A percentile compares a stretch with the other conserved stretches of the same genome.
phyloP scores from a whole-genome alignment of 345 rosid species.

The Arabis alpina region DNA sequence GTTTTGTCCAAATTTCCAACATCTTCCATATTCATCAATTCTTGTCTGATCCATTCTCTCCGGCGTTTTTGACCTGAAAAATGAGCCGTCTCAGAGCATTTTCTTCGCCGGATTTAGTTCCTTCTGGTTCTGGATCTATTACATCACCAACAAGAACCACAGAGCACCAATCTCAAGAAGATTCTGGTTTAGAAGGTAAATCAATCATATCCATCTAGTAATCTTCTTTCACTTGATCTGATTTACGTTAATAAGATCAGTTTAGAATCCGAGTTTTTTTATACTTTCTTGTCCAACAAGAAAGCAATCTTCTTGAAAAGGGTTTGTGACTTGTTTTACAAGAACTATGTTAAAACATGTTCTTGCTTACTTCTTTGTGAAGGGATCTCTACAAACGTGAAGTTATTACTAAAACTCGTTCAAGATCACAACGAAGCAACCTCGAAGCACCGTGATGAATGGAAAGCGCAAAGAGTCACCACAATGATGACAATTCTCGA shows the following conservation, averaged over 20 bases:
- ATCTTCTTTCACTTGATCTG: background rate
- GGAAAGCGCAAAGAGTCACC: conserved; percentile 59
- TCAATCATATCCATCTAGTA: background rate
- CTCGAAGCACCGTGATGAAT: conserved; percentile 50
- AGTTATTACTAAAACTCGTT: conserved; percentile 68
- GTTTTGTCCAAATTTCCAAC: conserved; percentile 28
- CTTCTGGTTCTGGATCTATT: conserved; percentile 28
- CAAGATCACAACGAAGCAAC: conserved; percentile 74
- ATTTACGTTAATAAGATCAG: background rate
- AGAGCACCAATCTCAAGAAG: conserved; percentile 40
- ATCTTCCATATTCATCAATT: background rate
- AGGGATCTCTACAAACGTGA: conserved; percentile 68
- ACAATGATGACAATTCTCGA: conserved; percentile 79
- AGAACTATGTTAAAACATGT: conserved; percentile 2
- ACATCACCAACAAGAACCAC: conserved; percentile 29
- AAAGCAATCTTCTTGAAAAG: background rate
- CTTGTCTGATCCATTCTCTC: conserved; percentile 24
- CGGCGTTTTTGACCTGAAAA: conserved; percentile 15
- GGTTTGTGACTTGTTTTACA: conserved; percentile 10
- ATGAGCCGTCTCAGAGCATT: conserved; percentile 45
- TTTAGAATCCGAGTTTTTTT: background rate
- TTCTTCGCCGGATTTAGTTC: conserved; percentile 59
- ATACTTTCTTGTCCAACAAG: background rate
- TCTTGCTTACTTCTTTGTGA: background rate
- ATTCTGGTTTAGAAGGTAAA: conserved; percentile 57